Percentiles rank a stretch among this genome's conserved stretches.
Conservation (phyloP, 352 stramenopile species). For the Phytophthora ramorum region DNA sequence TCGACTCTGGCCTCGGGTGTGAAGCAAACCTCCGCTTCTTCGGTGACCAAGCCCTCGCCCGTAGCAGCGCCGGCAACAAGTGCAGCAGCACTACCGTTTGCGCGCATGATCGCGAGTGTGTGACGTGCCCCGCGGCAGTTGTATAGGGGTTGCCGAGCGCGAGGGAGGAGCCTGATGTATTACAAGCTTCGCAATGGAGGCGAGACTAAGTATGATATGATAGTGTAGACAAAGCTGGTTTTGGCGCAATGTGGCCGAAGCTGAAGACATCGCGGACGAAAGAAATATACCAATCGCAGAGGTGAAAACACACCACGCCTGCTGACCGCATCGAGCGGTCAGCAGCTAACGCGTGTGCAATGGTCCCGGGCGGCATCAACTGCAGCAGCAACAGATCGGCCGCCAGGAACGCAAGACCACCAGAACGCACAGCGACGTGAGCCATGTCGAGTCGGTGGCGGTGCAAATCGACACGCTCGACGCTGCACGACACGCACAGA, state of each 20-base stretch:
- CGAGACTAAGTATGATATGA: slow-evolving; percentile 51
- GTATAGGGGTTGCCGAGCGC: slow-evolving; percentile 15
- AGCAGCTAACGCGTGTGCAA: slow-evolving; percentile 5
- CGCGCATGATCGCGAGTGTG: slow-evolving; percentile 51
- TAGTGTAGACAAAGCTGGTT: slow-evolving; percentile 50
- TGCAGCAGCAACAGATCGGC: background rate
- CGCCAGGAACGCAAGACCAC: slow-evolving; percentile 6
- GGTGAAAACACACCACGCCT: slow-evolving; percentile 29
- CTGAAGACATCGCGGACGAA: slow-evolving; percentile 32
- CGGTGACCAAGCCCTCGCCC: slow-evolving; percentile 15
- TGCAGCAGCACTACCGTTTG: slow-evolving; percentile 35
- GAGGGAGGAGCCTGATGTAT: slow-evolving; percentile 21
- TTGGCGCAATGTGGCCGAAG: slow-evolving; percentile 28
- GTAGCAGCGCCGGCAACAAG: slow-evolving; percentile 24
- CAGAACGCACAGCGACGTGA: slow-evolving; percentile 9
- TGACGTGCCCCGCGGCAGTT: slow-evolving; percentile 25
- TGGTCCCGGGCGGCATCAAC: background rate
- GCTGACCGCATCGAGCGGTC: background rate
- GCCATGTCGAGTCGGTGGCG: background rate
- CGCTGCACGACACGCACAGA: background rate
- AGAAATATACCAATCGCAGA: slow-evolving; percentile 38
- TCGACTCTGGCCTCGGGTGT: slow-evolving; percentile 17
- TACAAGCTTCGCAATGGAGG: slow-evolving; percentile 34
- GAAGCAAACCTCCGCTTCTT: slow-evolving; percentile 8
- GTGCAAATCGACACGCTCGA: background rate